These are phyloP conservation scores for Bruguiera parviflora DNA, from an alignment of 345 rosid genomes.

Conservation along the genomic window DNA sequence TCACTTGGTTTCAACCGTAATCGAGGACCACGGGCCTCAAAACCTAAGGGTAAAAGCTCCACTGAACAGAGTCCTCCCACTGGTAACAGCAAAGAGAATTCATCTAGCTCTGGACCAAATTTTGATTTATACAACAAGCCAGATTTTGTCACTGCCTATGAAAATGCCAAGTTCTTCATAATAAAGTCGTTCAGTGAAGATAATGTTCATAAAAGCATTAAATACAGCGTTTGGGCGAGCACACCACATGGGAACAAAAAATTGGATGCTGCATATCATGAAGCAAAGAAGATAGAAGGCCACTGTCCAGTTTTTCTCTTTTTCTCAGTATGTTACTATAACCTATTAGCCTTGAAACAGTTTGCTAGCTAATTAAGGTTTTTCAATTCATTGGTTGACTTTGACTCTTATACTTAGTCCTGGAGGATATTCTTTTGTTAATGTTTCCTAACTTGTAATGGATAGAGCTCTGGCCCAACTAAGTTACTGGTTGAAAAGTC, in stretches of 20 bases:
- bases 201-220: slow-evolving; percentile 72
- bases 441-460: no score
- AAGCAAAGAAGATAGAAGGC: slow-evolving; percentile 47
- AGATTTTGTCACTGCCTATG: slow-evolving; percentile 51
- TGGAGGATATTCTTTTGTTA: no score
- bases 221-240: slow-evolving; percentile 72
- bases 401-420: no score
- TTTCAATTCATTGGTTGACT: no score
- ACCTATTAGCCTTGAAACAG: neutral
- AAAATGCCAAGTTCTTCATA: slow-evolving; percentile 59
- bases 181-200: slow-evolving; percentile 83
- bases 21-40: slow-evolving; percentile 70
- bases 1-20: slow-evolving; percentile 45
- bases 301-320: slow-evolving; percentile 58
- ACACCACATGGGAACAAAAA: slow-evolving; percentile 76
- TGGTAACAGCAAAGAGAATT: slow-evolving; percentile 35
- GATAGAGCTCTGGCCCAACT: no score
- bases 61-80: slow-evolving; percentile 28
- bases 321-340: slow-evolving; percentile 45
- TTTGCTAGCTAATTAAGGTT: no score
- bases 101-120: slow-evolving; percentile 31
- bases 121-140: slow-evolving; percentile 40
- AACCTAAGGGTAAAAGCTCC: slow-evolving; percentile 41
- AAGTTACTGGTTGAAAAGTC: no score
- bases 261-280: slow-evolving; percentile 58